Conservation (phyloP, 345 rosid species). For the Citrus hindsii region DNA sequence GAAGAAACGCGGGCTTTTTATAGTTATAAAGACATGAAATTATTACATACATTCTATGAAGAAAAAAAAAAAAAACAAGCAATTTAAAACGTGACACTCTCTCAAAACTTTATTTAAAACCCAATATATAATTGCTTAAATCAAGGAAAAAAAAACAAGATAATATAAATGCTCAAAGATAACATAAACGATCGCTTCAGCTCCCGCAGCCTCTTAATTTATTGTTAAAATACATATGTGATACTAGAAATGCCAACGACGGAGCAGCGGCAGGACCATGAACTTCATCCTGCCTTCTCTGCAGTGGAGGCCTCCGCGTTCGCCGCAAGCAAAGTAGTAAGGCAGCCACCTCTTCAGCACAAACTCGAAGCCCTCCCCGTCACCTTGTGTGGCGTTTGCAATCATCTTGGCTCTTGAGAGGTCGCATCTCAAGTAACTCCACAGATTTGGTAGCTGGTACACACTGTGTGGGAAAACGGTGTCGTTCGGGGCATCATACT, state of each 20-base stretch:
- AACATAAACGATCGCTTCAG: too few relatives aligned
- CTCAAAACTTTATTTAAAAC: too few relatives aligned
- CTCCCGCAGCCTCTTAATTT: too few relatives aligned
- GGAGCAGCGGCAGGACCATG: conserved; percentile 41
- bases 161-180: too few relatives aligned
- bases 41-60: too few relatives aligned
- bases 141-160: too few relatives aligned
- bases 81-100: background rate
- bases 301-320: conserved; percentile 57
- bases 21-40: background rate
- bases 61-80: too few relatives aligned
- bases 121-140: too few relatives aligned
- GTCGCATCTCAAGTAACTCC: conserved; percentile 52
- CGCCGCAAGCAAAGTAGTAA: conserved; percentile 72
- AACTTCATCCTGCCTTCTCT: conserved; percentile 68
- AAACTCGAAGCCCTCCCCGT: conserved; percentile 59
- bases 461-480: conserved; percentile 56
- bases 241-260: conserved; percentile 15
- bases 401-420: conserved; percentile 43
- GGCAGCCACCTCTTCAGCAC: conserved; percentile 39
- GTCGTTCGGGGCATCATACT: conserved; percentile 45
- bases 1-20: background rate
- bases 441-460: conserved; percentile 44
- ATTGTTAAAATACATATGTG: too few relatives aligned
- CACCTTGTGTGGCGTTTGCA: conserved; percentile 50